Conservation (phyloP, 2,329 filamentous ascomycete genomes). For the Aureobasidium musti region DNA sequence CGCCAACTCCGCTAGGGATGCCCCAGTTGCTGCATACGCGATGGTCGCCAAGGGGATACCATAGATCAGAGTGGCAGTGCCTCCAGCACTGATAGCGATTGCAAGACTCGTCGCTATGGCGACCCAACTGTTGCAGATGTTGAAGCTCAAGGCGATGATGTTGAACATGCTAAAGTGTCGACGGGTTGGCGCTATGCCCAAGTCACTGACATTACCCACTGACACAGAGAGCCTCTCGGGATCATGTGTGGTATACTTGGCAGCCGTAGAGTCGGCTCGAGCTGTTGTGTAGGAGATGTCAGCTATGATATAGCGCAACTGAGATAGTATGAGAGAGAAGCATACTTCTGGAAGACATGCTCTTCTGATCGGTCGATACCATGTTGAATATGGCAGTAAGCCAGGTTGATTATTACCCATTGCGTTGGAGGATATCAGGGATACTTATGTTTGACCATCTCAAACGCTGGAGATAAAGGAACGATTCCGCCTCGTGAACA, state of each 20-base stretch:
- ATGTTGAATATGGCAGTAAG: neutral
- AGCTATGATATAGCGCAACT: neutral
- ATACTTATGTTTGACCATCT: constrained; percentile 8
- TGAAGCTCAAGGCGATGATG: constrained; percentile 54
- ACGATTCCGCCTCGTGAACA: neutral
- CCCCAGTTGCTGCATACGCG: constrained; percentile 32
- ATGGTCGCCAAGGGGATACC: constrained; percentile 29
- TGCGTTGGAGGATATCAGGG: neutral
- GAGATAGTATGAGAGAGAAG: neutral
- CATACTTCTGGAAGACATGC: constrained; percentile 2
- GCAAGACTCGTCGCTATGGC: constrained; percentile 60
- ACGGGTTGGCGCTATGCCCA: constrained; percentile 49
- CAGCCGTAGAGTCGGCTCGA: neutral
- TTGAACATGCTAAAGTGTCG: constrained; percentile 61
- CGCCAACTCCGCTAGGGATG: constrained; percentile 33
- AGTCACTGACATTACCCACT: neutral
- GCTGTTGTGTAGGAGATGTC: neutral
- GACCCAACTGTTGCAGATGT: constrained; percentile 63
- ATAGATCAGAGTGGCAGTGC: constrained; percentile 33
- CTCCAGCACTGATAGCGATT: constrained; percentile 49
- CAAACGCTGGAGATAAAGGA: constrained; percentile 2
- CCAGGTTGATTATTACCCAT: neutral
- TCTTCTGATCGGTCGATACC: neutral
- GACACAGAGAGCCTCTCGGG: constrained; percentile 4
- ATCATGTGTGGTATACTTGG: neutral